These are phyloP conservation scores for Fraxinus platypoda DNA, from an alignment of 305 asterid species.

Conservation along the genomic window DNA sequence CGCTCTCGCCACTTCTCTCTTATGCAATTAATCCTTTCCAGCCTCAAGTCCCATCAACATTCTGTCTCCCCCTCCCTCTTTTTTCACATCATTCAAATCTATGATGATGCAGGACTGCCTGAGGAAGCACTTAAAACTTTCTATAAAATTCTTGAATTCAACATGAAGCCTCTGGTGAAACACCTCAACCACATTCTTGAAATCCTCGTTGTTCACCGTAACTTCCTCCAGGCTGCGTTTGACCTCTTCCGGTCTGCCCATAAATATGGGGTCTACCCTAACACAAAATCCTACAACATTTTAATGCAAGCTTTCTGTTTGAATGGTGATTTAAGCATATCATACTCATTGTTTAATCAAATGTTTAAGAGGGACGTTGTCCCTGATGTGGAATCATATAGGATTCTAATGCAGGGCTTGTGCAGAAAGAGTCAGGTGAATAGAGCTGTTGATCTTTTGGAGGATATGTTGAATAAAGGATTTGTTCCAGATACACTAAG, in stretches of 20 bases:
- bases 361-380: conserved; percentile 77
- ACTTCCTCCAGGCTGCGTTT: conserved; percentile 66
- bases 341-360: conserved; percentile 63
- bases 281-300: conserved; percentile 74
- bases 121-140: conserved; percentile 73
- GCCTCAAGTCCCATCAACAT: conserved; percentile 51
- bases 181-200: conserved; percentile 78
- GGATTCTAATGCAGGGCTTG: conserved; percentile 78
- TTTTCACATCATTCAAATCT: conserved; percentile 68
- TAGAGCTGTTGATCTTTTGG: conserved; percentile 74
- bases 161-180: conserved; percentile 60
- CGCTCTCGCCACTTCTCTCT: conserved; percentile 59
- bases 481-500: conserved; percentile 73
- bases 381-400: conserved; percentile 77
- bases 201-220: conserved; percentile 52
- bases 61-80: conserved; percentile 68
- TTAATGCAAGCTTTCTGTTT: conserved; percentile 79
- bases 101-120: conserved; percentile 70
- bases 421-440: conserved; percentile 94
- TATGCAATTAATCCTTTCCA: conserved; percentile 56
- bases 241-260: conserved; percentile 79
- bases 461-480: conserved; percentile 97
- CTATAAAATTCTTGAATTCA: conserved; percentile 75
- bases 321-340: conserved; percentile 66
- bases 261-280: conserved; percentile 55